Evolutionary conservation across 164 flowering plant genomes (phyloP).

Genomic region (Cinnamomum micranthum): DNA sequence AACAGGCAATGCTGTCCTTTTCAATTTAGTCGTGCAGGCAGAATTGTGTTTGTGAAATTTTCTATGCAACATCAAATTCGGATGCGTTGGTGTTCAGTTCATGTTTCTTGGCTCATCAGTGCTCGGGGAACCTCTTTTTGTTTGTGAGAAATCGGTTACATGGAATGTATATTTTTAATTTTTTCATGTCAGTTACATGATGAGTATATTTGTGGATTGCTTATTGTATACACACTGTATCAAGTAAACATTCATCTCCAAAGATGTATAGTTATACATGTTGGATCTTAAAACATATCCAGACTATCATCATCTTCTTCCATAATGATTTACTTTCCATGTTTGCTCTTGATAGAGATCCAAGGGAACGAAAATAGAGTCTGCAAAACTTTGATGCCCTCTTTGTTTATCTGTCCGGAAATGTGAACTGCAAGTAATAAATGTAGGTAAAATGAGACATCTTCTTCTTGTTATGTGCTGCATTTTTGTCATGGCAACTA

Average conservation of each 20-base stretch:
- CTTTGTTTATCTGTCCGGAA: not conserved
- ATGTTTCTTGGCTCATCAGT: not conserved
- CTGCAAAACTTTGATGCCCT: not conserved
- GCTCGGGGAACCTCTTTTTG: constrained; percentile 1
- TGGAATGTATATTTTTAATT: not conserved
- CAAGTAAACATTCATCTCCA: not conserved
- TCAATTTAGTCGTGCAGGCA: constrained; percentile 37
- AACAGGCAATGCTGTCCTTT: constrained; percentile 71
- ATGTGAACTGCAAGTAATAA: not conserved
- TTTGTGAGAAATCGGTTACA: constrained; percentile 2
- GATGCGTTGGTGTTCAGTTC: not conserved
- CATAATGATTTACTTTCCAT: not conserved
- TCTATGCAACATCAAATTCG: not conserved
- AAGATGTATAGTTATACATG: not conserved
- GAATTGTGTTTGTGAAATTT: not conserved
- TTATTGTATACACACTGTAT: constrained; percentile 9
- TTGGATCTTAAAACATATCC: not conserved
- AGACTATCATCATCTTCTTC: not conserved
- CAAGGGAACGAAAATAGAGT: too few species aligned
- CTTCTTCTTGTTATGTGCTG: too few species aligned
- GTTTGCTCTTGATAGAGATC: not conserved
- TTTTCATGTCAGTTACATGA: not conserved
- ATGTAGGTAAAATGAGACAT: too few species aligned
- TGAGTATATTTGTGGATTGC: not conserved
- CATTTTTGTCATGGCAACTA: too few species aligned